Percentiles rank a stretch among this genome's conserved stretches.
Conservation (phyloP, 352 stramenopile genomes). For the Pseudoperonospora humuli region DNA sequence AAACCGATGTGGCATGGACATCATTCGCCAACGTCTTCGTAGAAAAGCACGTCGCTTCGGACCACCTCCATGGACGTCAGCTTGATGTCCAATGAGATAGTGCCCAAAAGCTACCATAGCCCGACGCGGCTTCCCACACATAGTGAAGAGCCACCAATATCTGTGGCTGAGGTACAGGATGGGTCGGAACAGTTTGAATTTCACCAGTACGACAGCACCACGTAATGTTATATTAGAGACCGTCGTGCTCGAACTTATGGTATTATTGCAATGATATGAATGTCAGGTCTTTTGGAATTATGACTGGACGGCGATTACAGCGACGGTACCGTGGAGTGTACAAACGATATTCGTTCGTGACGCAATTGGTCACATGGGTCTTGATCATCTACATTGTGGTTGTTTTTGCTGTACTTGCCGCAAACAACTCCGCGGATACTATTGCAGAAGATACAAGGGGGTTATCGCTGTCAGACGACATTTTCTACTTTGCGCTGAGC, state of each 20-base stretch:
- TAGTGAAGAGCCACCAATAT: constrained; percentile 12
- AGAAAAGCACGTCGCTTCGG: constrained; percentile 20
- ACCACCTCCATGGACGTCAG: constrained; percentile 19
- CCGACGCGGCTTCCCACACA: constrained; percentile 3
- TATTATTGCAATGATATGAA: not conserved
- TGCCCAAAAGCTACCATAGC: constrained; percentile 5
- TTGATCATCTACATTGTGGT: constrained; percentile 49
- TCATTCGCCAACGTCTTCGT: too few species aligned
- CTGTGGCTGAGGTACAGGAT: constrained; percentile 9
- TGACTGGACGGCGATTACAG: constrained; percentile 47
- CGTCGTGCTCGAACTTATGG: too few species aligned
- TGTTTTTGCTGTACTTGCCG: constrained; percentile 31
- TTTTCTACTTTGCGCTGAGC: constrained; percentile 47
- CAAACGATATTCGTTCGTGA: constrained; percentile 45
- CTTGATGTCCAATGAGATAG: constrained; percentile 28
- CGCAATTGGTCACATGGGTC: constrained; percentile 42
- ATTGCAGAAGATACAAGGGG: constrained; percentile 2
- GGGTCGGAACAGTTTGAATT: constrained; percentile 37
- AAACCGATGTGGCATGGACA: too few species aligned
- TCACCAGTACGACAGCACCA: constrained; percentile 16
- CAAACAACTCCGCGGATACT: constrained; percentile 10
- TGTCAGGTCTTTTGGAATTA: constrained; percentile 42
- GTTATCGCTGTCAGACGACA: constrained; percentile 24
- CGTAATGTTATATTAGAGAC: too few species aligned
- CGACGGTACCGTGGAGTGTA: constrained; percentile 53